Evolutionary conservation across 768 basidiomycete genomes (phyloP).

Genomic region (Kockovaella imperatae): DNA sequence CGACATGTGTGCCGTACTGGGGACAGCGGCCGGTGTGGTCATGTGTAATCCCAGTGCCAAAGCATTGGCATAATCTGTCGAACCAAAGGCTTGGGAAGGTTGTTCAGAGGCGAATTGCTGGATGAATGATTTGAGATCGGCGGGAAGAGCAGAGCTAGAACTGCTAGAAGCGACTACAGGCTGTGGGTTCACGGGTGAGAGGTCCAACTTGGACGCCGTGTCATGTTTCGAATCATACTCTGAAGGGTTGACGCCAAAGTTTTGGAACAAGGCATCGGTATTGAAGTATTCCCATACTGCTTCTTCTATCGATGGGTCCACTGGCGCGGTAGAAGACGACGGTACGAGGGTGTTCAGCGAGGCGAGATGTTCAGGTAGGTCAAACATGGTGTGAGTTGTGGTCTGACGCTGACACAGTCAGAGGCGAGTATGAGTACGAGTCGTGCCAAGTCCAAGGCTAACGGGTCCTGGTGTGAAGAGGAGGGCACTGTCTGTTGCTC

Average conservation of each 20-base stretch:
- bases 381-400: slow-evolving; percentile 33
- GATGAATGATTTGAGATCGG: slow-evolving; percentile 4
- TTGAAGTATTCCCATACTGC: slow-evolving; percentile 35
- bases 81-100: too few species aligned
- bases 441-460: too few species aligned
- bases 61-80: too few species aligned
- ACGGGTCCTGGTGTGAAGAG: too few species aligned
- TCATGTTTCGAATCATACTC: neutral
- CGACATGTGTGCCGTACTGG: slow-evolving; percentile 9
- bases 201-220: neutral
- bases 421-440: too few species aligned
- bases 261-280: slow-evolving; percentile 33
- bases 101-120: neutral
- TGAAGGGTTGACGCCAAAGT: slow-evolving; percentile 29
- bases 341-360: slow-evolving; percentile 28
- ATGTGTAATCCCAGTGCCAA: slow-evolving; percentile 11
- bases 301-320: slow-evolving; percentile 26
- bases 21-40: slow-evolving; percentile 11
- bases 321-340: slow-evolving; percentile 16
- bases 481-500: too few species aligned
- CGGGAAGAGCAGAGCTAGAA: too few species aligned
- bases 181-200: neutral
- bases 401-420: too few species aligned
- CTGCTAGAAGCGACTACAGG: neutral
- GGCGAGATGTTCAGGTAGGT: slow-evolving; percentile 32